Conservation (phyloP, 306 rosid species). For the Astragalus membranaceus region DNA sequence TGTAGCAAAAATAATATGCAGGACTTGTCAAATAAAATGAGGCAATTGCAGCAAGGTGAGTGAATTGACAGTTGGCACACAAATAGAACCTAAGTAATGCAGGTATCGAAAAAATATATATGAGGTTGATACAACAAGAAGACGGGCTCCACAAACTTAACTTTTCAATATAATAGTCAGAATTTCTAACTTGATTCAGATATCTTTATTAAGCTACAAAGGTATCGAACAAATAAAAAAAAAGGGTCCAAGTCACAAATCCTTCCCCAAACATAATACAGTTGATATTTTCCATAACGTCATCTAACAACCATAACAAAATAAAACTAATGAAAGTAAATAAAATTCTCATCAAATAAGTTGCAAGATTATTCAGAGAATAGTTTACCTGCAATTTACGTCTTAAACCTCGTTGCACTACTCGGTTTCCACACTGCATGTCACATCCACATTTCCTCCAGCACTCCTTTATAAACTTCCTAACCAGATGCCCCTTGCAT, state of each 20-base stretch:
- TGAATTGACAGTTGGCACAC: not conserved
- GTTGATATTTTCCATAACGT: not conserved
- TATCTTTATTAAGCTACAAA: not conserved
- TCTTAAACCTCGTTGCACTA: slow-evolving; percentile 77
- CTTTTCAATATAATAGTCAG: not conserved
- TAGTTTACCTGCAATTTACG: slow-evolving; percentile 76
- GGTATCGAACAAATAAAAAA: not conserved
- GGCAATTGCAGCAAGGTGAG: not conserved
- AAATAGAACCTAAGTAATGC: not conserved
- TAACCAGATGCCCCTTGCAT: slow-evolving; percentile 75
- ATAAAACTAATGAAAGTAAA: not conserved
- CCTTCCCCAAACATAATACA: not conserved
- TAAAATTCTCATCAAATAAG: not conserved
- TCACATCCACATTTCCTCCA: slow-evolving; percentile 95
- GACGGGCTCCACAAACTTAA: not conserved
- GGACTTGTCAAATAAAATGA: not conserved
- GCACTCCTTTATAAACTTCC: slow-evolving; percentile 87
- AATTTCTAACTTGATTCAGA: not conserved
- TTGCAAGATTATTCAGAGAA: slow-evolving; percentile 9
- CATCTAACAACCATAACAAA: not conserved
- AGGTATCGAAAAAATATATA: not conserved
- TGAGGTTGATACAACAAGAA: not conserved
- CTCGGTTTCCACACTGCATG: slow-evolving; percentile 82
- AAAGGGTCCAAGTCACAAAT: not conserved
- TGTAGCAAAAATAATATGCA: not conserved